Evolutionary conservation across 257 asterid genomes (phyloP).

Genomic region (Knoxia roxburghii): DNA sequence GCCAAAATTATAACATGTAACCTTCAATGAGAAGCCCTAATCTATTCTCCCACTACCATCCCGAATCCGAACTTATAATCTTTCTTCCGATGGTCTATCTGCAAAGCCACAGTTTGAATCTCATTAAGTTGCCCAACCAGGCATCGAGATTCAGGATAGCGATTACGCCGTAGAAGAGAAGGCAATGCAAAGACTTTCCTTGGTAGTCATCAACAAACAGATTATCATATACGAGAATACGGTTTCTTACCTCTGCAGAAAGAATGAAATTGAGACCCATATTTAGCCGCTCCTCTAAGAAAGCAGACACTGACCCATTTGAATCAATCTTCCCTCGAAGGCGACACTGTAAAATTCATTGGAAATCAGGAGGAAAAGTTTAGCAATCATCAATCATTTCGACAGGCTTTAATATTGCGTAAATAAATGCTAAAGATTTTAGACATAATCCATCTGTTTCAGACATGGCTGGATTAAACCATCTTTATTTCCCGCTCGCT

Average conservation of each 20-base stretch:
- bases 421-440: background rate
- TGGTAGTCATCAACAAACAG: background rate
- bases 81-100: conserved; percentile 77
- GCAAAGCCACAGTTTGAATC: conserved; percentile 23
- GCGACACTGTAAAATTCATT: conserved; percentile 55
- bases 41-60: conserved; percentile 78
- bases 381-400: background rate
- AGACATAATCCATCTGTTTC: background rate
- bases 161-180: background rate
- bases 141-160: too few relatives aligned
- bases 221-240: background rate
- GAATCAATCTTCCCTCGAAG: conserved; percentile 91
- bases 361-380: background rate
- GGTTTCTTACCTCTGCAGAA: conserved; percentile 72
- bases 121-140: too few relatives aligned
- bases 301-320: conserved; percentile 64
- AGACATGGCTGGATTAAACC: background rate
- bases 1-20: conserved; percentile 2
- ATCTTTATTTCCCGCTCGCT: background rate
- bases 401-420: background rate
- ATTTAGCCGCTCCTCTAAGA: conserved; percentile 76
- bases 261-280: conserved; percentile 87
- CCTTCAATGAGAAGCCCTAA: background rate
- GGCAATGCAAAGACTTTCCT: background rate
- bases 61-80: conserved; percentile 90